Evolutionary conservation across 1,284 basidiomycete genomes (phyloP), one percentile per base, ranked within the genome.

Genomic region (Apiotrichum veenhuisii): DNA sequence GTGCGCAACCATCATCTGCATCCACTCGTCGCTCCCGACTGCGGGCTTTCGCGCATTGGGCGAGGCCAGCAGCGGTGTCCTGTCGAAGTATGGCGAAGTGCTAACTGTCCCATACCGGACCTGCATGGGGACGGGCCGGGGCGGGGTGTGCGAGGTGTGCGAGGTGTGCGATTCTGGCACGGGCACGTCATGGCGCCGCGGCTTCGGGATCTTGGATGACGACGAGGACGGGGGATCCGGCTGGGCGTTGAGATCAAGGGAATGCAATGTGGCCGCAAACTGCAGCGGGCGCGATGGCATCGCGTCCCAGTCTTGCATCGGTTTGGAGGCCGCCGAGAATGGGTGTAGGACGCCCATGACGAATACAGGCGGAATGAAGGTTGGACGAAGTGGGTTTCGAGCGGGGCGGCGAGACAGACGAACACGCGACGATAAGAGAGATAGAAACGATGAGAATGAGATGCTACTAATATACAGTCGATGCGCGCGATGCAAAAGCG

Each of bases 1-100:
- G 17, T 64, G 47, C 3, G 64, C 66, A 8, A 76, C 69, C 46
- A 59, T 59, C 27, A 49, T 52, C 40, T 65, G 58, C 70, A 74
- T 71, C 74, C 74, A 76, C 40, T 71, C 67, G 56, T 76, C 74
- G 26, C 65, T 70, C 9, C 71, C 71, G 0, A 69, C 46, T 3
- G 45, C 18, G 14, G 14, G 12, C 26, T 30, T 34, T 23, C 33
- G 41, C 11, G 43, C 7, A 10, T 44, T 50, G 7, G 37, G 27
- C 15, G 38, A 36, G 7, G 36, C 40, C 27, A 36, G 4, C 20
- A 58, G 18, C 17, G 40, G 18, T 18, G 38, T 17, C 17, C 17
- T n/a, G 27, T n/a, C 37, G 5, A 23, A 20, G 4, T 30, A 10
- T 4, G 47, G 23, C 3, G 33, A 26, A 18, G 44, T 30, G 26